Evolutionary conservation across 1,284 basidiomycete species (phyloP), one percentile per base, ranked within the genome.

Genomic region (Thelephora terrestris): DNA sequence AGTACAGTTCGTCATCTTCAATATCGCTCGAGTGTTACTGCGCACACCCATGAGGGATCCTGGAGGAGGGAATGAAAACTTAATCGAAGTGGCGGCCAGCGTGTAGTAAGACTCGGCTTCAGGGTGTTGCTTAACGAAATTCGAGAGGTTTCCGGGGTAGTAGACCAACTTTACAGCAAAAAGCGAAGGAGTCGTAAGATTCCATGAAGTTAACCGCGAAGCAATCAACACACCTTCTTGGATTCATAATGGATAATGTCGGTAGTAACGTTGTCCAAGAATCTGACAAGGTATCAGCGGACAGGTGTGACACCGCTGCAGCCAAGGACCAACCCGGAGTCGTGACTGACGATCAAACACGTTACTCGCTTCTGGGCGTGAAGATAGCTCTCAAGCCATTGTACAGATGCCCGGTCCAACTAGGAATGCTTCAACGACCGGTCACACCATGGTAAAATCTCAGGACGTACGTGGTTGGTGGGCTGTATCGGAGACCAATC

Each of bases 31-130:
- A 14, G 95, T 99, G 64, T 89, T 93, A 63, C 93, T 96, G 57
- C 95, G 81, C 49, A 99, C 94, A 54, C 96, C 95, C 89, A 98
- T 94, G 54, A 99, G 77, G 47, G 89, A 91, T 45, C 95, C 95
- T 38, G 95, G 95, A 29, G 94, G 80, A 43, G 95, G 95, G 80
- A 99, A 99, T 32, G 89, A 73, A 73, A 99, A 97, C 70, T 93
- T 95, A 73, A 98, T 86, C 50, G 90, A 86, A 47, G 91, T 94
- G 2, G 93, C 93, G 14, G 91, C 88, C 25, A 99, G 82, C 25
- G 92, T 95, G 73, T 98, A 98, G 77, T 97, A 99, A 7, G 92
- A 92, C 71, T 88, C 92, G 47, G 94, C 96, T 61, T 94, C 89
- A 9, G 95, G 95, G 57, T 95, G 91, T 58, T 80, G 80, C 61